Evolutionary conservation across 108 stramenopile genomes (phyloP), one percentile per base, ranked within the genome.

Genomic region (Nitzschia sp.): DNA sequence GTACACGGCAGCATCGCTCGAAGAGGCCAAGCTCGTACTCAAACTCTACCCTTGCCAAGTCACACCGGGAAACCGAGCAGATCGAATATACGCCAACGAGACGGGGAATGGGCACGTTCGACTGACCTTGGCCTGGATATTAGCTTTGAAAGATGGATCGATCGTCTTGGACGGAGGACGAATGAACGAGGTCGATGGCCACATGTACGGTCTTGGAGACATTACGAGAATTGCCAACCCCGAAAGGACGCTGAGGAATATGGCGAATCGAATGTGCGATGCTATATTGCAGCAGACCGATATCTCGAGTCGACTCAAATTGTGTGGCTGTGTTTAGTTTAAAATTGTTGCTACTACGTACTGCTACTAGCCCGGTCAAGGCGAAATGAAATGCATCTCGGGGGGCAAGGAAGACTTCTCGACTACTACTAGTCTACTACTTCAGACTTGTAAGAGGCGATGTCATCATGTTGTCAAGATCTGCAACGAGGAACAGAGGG

Each of bases 131-230:
- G 60, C 32, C 6, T 61, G 60, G 60, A 26, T 22, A 1, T 25
- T 61, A 25, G 38, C 60, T n/a, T 27, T 61, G 36, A 45, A 8
- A 1, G 60, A 61, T 22, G 60, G 60, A 6, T 25, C 32, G 22
- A 22, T 61, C 16, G 60, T 61, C 9, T 41, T 61, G 2, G 60
- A 61, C 22, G 60, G 60, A 6, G 60, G 60, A 61, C 1, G 60
- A 9, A 22, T 44, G n/a, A 17, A 61, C 21, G 41, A 61, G 25
- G 0, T 21, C 26, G 60, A 61, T 61, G 13, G 21, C 0, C 60
- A 61, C 33, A 34, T 41, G 5, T 26, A 26, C 1, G 60, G 60
- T 1, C 6, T 61, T 1, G 60, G 60, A 44, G 60, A 61, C 44
- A 25, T 61, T 4, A 25, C 44, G 1, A 8, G 33, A 9, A 17